Conservation (phyloP, 306 rosid genomes). For the Acmispon strigosus region DNA sequence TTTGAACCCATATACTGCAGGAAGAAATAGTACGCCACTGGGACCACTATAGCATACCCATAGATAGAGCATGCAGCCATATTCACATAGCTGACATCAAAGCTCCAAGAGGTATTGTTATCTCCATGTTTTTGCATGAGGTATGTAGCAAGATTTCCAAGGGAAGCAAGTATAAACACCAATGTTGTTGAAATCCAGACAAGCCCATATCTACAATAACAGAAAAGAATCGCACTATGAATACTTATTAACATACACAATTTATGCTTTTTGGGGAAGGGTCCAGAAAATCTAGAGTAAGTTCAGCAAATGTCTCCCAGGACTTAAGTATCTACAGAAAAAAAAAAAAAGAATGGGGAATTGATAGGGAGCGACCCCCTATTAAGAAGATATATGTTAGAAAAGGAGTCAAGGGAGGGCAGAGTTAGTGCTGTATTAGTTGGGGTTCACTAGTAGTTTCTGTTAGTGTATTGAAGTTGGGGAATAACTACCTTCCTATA, state of each 20-base stretch:
- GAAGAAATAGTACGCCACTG: constrained; percentile 76
- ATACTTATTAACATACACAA: constrained; percentile 11
- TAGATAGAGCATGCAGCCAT: constrained; percentile 75
- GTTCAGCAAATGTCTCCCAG: constrained; percentile 8
- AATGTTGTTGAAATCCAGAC: constrained; percentile 92
- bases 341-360: background rate
- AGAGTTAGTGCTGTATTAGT: too few relatives aligned
- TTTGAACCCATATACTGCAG: constrained; percentile 80
- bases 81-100: constrained; percentile 75
- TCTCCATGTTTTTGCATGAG: constrained; percentile 58
- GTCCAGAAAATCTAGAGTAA: background rate
- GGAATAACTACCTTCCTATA: too few relatives aligned
- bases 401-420: too few relatives aligned
- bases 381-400: too few relatives aligned
- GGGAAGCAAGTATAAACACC: constrained; percentile 78
- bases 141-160: constrained; percentile 95
- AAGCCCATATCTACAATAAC: constrained; percentile 65
- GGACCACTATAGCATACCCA: constrained; percentile 79
- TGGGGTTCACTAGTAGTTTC: too few relatives aligned
- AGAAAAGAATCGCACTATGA: constrained; percentile 5
- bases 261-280: constrained; percentile 12
- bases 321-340: background rate
- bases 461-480: too few relatives aligned
- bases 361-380: too few relatives aligned
- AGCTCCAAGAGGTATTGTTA: constrained; percentile 59